Conservation (phyloP, 352 stramenopile species). For the Ophiocytium majus region DNA sequence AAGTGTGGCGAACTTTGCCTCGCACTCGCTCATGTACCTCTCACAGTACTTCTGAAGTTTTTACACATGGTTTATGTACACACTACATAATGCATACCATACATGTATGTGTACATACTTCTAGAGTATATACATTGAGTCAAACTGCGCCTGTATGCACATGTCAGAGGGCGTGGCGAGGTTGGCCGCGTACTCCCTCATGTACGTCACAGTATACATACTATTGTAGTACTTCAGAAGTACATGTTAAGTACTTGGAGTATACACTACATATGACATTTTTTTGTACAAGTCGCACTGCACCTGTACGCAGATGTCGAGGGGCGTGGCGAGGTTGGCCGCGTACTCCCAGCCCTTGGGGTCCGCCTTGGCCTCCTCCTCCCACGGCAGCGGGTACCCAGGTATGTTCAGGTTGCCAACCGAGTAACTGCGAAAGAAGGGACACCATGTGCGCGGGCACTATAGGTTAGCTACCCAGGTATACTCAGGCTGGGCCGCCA, state of each 20-base stretch:
- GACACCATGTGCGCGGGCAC: no score
- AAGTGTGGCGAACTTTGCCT: no score
- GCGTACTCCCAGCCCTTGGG: conserved; percentile 39
- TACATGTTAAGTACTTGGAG: no score
- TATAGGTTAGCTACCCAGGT: no score
- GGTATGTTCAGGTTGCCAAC: conserved; percentile 94
- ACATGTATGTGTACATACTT: background rate
- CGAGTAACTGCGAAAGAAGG: conserved; percentile 67
- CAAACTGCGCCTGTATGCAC: conserved; percentile 22
- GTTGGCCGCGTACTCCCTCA: background rate
- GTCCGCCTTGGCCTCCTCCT: conserved; percentile 66
- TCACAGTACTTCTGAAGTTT: no score
- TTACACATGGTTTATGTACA: no score
- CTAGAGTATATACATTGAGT: no score
- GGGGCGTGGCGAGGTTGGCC: conserved; percentile 42
- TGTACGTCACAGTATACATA: background rate
- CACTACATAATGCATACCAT: background rate
- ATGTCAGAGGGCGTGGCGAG: no score
- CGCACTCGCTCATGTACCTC: background rate
- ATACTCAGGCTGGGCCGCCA: no score
- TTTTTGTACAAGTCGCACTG: background rate
- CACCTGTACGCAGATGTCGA: conserved; percentile 45
- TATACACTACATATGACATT: conserved; percentile 10
- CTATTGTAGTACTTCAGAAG: no score
- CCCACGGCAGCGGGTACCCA: conserved; percentile 92